Percentiles rank a stretch among this genome's conserved stretches.
Conservation (phyloP, 2,329 filamentous ascomycete genomes). For the Curvularia hawaiiensis region DNA sequence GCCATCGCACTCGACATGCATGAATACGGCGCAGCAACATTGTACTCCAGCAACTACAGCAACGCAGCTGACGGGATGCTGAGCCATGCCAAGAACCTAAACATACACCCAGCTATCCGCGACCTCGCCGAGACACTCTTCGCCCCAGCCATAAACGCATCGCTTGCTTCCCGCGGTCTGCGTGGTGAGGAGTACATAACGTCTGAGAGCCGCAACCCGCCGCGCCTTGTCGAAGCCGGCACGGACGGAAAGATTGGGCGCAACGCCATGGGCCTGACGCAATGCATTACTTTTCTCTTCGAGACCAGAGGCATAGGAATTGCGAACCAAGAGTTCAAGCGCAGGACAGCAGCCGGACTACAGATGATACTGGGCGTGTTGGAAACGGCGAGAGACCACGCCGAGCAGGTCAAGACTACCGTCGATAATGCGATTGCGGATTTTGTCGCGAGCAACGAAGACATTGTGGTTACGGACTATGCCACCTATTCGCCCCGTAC, state of each 20-base stretch:
- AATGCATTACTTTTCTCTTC: constrained; percentile 44
- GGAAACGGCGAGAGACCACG: constrained; percentile 40
- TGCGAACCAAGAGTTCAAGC: constrained; percentile 42
- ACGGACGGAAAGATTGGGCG: constrained; percentile 46
- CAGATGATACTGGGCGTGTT: constrained; percentile 44
- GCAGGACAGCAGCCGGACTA: constrained; percentile 40
- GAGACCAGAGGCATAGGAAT: constrained; percentile 46
- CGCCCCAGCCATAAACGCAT: constrained; percentile 39
- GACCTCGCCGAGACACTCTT: constrained; percentile 43
- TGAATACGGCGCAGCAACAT: constrained; percentile 38
- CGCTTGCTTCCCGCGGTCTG: constrained; percentile 33
- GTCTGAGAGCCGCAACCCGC: constrained; percentile 28
- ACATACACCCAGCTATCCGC: constrained; percentile 43
- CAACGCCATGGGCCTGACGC: constrained; percentile 46
- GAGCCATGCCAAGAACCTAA: constrained; percentile 46
- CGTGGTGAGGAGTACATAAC: constrained; percentile 46
- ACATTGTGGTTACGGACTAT: constrained; percentile 42
- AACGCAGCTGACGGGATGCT: constrained; percentile 45
- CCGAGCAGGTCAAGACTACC: constrained; percentile 31
- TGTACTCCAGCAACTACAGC: constrained; percentile 37
- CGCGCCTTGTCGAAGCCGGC: constrained; percentile 40
- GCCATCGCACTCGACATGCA: constrained; percentile 47
- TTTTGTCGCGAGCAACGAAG: constrained; percentile 31
- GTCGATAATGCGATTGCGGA: constrained; percentile 37
- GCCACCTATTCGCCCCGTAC: constrained; percentile 35